phyloP scores from a whole-genome alignment of 1,284 basidiomycete species.

The Clitocybe nebularis region DNA sequence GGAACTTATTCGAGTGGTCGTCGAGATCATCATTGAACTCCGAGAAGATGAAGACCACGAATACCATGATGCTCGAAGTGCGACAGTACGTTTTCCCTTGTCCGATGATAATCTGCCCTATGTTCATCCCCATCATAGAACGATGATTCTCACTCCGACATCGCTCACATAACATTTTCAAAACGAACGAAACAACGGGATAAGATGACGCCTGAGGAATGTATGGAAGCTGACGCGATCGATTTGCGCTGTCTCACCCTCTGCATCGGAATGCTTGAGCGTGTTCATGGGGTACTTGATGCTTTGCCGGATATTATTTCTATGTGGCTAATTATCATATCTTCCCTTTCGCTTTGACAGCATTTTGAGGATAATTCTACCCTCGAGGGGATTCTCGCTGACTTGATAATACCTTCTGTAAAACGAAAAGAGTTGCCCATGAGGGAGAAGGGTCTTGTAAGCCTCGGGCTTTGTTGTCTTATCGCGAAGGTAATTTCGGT shows the following conservation, averaged over 20 bases:
- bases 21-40: conserved; percentile 89
- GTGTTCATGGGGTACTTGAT: conserved; percentile 77
- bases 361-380: conserved; percentile 93
- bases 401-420: conserved; percentile 89
- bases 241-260: conserved; percentile 86
- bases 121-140: conserved; percentile 16
- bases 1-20: conserved; percentile 91
- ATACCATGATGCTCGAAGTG: conserved; percentile 18
- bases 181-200: conserved; percentile 38
- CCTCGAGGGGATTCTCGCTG: conserved; percentile 84
- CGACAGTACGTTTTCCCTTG: neutral
- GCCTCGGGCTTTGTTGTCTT: conserved; percentile 87
- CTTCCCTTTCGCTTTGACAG: conserved; percentile 43
- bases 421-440: conserved; percentile 82
- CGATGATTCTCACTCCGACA: conserved; percentile 33
- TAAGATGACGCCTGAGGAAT: conserved; percentile 58
- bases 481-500: conserved; percentile 63
- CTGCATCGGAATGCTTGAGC: conserved; percentile 88
- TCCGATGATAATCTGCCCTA: neutral
- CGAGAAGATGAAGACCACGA: conserved; percentile 55
- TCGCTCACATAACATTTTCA: conserved; percentile 33
- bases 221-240: conserved; percentile 58
- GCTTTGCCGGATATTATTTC: too few relatives aligned
- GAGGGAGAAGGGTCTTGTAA: conserved; percentile 83
- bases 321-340: too few relatives aligned